Evolutionary conservation across 2,329 filamentous ascomycete species (phyloP), one percentile per base, ranked within the genome.

Genomic region (Calycina herbarum): DNA sequence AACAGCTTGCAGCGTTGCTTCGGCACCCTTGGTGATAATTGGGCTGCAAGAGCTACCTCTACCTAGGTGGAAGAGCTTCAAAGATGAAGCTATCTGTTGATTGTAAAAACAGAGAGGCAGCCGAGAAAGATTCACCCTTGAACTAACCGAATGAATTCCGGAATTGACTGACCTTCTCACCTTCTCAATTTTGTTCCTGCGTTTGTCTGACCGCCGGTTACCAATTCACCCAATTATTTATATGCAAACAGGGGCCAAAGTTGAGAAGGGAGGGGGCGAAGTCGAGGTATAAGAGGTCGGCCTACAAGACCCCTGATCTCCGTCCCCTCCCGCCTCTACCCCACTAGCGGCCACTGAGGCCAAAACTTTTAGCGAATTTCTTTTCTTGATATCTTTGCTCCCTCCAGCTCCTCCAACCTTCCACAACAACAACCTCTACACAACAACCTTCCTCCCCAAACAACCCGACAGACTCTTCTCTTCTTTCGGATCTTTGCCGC

Each of bases 351-450:
- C 29, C 29, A 57, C 56, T 35, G 56, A 57, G 56, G 31, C 27
- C 56, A 35, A 57, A 57, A 31, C 31, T 57, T 54, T 54, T 27
- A 54, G 48, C 56, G 29, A 57, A 31, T 57, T 57, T 35, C 56
- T 57, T 33, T 33, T 57, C 31, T 57, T 57, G 29, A 33, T 57
- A 31, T 33, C 31, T 57, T 57, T 35, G 56, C 31, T 57, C 56
- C 29, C 17, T 57, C 27, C 56, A 29, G 13, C 17, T 57, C 56
- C 56, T 57, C 56, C 56, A 17, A 33, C 29, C 51, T 40, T 35
- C 48, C 29, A 62, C 42, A 56, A 33, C 20, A 29, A 31, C 40
- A n/a, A 33, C 40, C 31, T 27, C 31, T 27, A 40, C 24, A 20
- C 38, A 42, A 42, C 35, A 51, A 40, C 45, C 27, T 20, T 5